Percentiles rank a stretch among this genome's conserved stretches.
phyloP scores from a whole-genome alignment of 352 stramenopile species.

The Phytophthora ohioensis region DNA sequence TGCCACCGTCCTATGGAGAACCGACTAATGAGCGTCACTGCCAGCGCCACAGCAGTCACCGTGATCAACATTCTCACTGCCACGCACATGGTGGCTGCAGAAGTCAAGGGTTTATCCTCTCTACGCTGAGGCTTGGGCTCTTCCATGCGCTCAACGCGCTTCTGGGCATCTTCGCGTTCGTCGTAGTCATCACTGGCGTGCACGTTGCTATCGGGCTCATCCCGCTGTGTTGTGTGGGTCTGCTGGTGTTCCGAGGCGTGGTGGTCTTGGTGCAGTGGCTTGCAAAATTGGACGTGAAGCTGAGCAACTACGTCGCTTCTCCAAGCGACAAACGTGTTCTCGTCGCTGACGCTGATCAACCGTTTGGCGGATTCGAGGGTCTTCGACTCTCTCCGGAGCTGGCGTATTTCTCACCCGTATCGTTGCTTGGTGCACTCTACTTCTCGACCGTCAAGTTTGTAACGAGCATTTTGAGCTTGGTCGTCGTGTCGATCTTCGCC shows the following conservation, averaged over 20 bases:
- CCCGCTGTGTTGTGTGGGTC: slow-evolving; percentile 69
- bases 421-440: slow-evolving; percentile 67
- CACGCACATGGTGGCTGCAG: slow-evolving; percentile 14
- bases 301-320: slow-evolving; percentile 70
- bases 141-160: slow-evolving; percentile 71
- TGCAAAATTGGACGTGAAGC: slow-evolving; percentile 63
- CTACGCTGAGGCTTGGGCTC: slow-evolving; percentile 60
- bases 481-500: slow-evolving; percentile 45
- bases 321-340: slow-evolving; percentile 55
- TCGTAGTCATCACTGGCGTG: slow-evolving; percentile 51
- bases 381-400: slow-evolving; percentile 60
- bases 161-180: slow-evolving; percentile 62
- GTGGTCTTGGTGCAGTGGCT: slow-evolving; percentile 55
- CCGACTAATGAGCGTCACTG: slow-evolving; percentile 21
- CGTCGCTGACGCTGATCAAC: slow-evolving; percentile 47
- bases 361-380: slow-evolving; percentile 44
- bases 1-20: slow-evolving; percentile 36
- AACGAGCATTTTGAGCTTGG: slow-evolving; percentile 52
- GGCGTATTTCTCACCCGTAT: slow-evolving; percentile 64
- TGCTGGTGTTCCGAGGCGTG: slow-evolving; percentile 67
- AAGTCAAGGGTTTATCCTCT: slow-evolving; percentile 38
- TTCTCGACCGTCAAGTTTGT: slow-evolving; percentile 75
- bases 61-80: slow-evolving; percentile 18
- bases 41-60: slow-evolving; percentile 22
- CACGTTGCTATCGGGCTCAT: slow-evolving; percentile 53